Conservation (phyloP, 768 basidiomycete species). For the Mycena pura region DNA sequence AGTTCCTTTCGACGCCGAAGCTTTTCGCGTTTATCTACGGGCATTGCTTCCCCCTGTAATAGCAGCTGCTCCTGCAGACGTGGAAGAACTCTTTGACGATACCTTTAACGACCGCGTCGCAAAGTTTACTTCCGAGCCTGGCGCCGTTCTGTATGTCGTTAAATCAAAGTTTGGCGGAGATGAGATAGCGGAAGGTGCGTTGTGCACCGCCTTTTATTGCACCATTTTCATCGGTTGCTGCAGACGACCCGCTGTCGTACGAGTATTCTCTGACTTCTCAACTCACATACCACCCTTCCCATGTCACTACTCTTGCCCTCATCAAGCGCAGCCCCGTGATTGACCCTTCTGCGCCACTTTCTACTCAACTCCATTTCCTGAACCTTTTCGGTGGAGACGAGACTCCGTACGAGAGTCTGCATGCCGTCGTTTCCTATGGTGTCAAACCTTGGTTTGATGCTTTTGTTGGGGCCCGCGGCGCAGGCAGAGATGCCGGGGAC, state of each 20-base stretch:
- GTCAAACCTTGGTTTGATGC: conserved; percentile 99
- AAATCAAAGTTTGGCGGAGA: conserved; percentile 55
- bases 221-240: conserved; percentile 19
- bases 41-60: conserved; percentile 81
- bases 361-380: conserved; percentile 87
- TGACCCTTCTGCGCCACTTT: conserved; percentile 80
- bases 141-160: conserved; percentile 82
- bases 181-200: conserved; percentile 76
- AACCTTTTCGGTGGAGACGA: conserved; percentile 90
- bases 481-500: conserved; percentile 74
- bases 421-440: conserved; percentile 92
- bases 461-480: conserved; percentile 85
- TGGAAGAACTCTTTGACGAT: conserved; percentile 72
- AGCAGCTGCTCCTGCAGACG: conserved; percentile 70
- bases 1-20: conserved; percentile 65
- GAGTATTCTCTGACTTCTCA: conserved; percentile 73
- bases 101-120: conserved; percentile 78
- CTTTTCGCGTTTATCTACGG: conserved; percentile 75
- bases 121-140: conserved; percentile 78
- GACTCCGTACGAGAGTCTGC: conserved; percentile 94
- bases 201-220: background rate
- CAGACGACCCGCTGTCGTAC: conserved; percentile 75
- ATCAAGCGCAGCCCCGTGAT: conserved; percentile 91
- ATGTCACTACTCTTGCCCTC: conserved; percentile 87
- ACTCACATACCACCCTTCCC: conserved; percentile 79